Percentiles rank a stretch among this genome's conserved stretches.
Conservation (phyloP, 306 rosid genomes). For the Malus sieversii region DNA sequence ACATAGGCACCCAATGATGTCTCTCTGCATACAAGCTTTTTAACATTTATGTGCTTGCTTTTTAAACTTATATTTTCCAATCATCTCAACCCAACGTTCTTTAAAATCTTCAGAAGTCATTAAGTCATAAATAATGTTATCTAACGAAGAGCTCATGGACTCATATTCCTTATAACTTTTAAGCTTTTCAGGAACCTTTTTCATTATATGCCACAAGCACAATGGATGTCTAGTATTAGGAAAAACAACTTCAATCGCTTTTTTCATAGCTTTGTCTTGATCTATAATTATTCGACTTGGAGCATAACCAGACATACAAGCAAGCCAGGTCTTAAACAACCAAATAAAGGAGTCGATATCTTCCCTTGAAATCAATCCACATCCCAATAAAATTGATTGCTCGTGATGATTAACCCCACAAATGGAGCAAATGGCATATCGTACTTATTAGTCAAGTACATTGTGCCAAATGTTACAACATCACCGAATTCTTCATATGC, state of each 20-base stretch:
- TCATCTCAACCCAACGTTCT: not conserved
- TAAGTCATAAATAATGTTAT: not conserved
- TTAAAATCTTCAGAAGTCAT: not conserved
- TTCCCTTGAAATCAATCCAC: not conserved
- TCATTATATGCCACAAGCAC: not conserved
- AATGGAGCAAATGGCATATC: not conserved
- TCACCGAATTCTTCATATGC: not conserved
- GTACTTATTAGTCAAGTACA: not conserved
- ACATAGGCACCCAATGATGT: not conserved
- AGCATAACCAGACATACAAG: not conserved
- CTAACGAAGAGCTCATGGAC: not conserved
- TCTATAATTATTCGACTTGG: conserved; percentile 4
- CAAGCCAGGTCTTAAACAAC: not conserved
- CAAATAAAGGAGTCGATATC: not conserved
- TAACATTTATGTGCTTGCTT: not conserved
- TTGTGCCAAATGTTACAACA: not conserved
- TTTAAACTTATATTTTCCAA: not conserved
- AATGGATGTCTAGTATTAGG: not conserved
- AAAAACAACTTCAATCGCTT: not conserved
- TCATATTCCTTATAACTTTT: not conserved
- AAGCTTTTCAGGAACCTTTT: not conserved
- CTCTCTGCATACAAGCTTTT: not conserved
- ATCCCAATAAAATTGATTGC: not conserved
- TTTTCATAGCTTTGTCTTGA: conserved; percentile 9
- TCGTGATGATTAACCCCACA: not conserved